Evolutionary conservation across 2,329 filamentous ascomycete species (phyloP).

Genomic region (Teratosphaeriaceae sp.): DNA sequence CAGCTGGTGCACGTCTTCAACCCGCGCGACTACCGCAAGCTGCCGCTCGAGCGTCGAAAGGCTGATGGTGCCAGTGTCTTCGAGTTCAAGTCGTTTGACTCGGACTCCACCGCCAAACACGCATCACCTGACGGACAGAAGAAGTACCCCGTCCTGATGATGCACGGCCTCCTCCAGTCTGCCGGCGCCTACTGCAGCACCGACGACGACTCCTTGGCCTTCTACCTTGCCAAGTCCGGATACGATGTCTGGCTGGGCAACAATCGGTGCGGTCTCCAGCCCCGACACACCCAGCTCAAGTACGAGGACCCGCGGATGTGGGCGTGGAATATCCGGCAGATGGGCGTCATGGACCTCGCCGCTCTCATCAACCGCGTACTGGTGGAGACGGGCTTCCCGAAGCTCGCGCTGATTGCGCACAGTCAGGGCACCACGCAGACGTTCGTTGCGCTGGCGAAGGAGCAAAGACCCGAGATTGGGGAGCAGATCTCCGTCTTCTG

Average conservation of each 20-base stretch:
- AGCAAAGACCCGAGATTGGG: slow-evolving; percentile 79
- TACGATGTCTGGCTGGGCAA: slow-evolving; percentile 96
- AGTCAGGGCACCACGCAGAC: slow-evolving; percentile 89
- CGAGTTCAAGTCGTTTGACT: too few species aligned
- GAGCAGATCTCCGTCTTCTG: slow-evolving; percentile 83
- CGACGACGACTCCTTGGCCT: slow-evolving; percentile 83
- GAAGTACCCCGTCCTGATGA: slow-evolving; percentile 77
- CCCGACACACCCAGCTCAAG: slow-evolving; percentile 64
- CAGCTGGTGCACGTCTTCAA: slow-evolving; percentile 86
- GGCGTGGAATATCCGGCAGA: slow-evolving; percentile 92
- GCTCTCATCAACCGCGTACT: slow-evolving; percentile 75
- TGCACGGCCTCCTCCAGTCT: slow-evolving; percentile 84
- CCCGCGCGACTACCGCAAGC: slow-evolving; percentile 59
- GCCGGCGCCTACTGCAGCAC: slow-evolving; percentile 84
- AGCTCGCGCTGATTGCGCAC: slow-evolving; percentile 77
- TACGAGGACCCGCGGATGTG: slow-evolving; percentile 85
- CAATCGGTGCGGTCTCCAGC: slow-evolving; percentile 80
- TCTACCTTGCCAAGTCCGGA: slow-evolving; percentile 84
- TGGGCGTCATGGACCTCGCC: slow-evolving; percentile 83
- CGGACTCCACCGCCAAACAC: too few species aligned
- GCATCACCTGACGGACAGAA: slow-evolving; percentile 31
- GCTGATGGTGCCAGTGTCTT: slow-evolving; percentile 59
- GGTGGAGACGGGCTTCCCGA: slow-evolving; percentile 72
- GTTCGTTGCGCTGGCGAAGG: slow-evolving; percentile 79
- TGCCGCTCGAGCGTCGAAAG: slow-evolving; percentile 44